Evolutionary conservation across 2,329 filamentous ascomycete genomes (phyloP), one percentile per base, ranked within the genome.

Genomic region (Fusarium oligoseptatum): DNA sequence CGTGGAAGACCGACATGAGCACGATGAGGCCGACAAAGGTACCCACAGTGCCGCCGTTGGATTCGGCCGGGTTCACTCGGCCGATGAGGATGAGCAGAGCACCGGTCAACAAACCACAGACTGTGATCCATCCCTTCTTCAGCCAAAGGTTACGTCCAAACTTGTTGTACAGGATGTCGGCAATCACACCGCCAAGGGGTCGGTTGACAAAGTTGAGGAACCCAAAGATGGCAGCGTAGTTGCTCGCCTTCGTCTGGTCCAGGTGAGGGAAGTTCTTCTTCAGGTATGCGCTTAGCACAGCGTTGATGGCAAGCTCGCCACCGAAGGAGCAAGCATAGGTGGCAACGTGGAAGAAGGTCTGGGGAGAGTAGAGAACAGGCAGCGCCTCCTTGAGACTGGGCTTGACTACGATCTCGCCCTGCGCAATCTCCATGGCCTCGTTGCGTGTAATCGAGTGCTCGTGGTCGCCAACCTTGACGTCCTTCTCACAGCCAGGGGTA

Each of bases 11-110:
- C 1, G 93, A 94, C 84, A 95, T 88, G 11, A 94, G 88, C 2
- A 92, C 92, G 10, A 97, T 85, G 7, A 98, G 90, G 1, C 93
- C 94, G 66, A 97, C 91, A 87, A 97, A 92, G 3, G 89, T 91
- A 8, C 87, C 83, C 15, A 83, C 77, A 45, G 55, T 71, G 45
- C 71, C 65, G 17, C 78, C 80, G 57, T 77, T 79, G 57, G 92
- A 82, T 27, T 88, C 80, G 29, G 91, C 88, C 0, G 93, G 88
- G 81, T 97, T 85, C 78, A 91, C 86, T 2, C 87, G 84, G 24
- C 92, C 93, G 77, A 92, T 87, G 70, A 92, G 81, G 66, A 95
- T 88, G 22, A 89, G 84, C 29, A 92, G 64, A 7, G 86, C 86
- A 74, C 94, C 92, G 24, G 88, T 89, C 58, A 89, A 77, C 1